Base-by-base conservation (phyloP, 1,284 basidiomycete species). In the Trametes polyzona region DNA sequence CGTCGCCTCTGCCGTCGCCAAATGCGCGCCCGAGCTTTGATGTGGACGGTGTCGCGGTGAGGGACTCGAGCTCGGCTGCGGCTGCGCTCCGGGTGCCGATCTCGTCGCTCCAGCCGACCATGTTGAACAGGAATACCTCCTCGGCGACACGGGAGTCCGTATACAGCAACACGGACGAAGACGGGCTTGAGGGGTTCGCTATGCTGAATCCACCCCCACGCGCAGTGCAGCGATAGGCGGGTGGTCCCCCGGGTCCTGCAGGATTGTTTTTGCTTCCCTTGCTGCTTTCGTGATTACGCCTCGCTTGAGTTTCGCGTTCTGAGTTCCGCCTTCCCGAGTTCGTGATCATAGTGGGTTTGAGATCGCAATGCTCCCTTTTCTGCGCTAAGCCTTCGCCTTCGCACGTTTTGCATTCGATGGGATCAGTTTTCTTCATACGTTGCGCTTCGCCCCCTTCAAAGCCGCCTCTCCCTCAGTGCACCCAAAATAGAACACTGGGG, bases 1-100 rank as follows among this genome's bases (percentile, higher is more conserved):
- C 61, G 23, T 69, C 67, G 8, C 68, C 67, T 11, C 49, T 67
- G 42, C 57, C 65, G 1, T 65, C 67, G 8, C 66, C 67, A 0
- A 47, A 30, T 9, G 48, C 43, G 17, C 53, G 57, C 4, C 58
- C 57, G 36, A 63, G 58, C 48, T 51, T 63, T n/a, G 52, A 59
- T 35, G 32, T 52, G 21, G 52, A 37, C 32, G 49, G 26, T 10
- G 55, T 54, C 37, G 40, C 37, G 26, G 52, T 47, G 27, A 35
- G 57, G 21, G 46, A 33, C 37, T 51, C 46, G 35, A 27, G 10
- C n/a, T 33, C 43, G 17, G 29, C n/a, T n/a, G 51, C 26, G 44
- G 26, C 3, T n/a, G 36, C 36, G 12, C 29, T 49, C 16, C 47
- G 33, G 32, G 37, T 24, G 16, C 37, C 47, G 11, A 35, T 42